phyloP scores from a whole-genome alignment of 73 alveolate species.

The Loxodes magnus region DNA sequence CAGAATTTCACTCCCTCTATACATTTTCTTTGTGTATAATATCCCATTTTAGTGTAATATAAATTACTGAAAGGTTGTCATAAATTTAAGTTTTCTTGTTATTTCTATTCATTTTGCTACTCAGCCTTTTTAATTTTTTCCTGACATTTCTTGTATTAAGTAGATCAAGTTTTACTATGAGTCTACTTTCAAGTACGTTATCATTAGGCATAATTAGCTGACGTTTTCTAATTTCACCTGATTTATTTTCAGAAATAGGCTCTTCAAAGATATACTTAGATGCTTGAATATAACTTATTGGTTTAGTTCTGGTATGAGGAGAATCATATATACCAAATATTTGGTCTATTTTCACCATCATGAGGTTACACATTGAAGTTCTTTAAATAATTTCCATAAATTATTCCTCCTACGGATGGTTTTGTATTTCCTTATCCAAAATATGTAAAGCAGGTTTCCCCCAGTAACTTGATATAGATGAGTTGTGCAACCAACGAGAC shows the following conservation, averaged over 20 bases:
- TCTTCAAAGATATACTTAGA: too few species aligned
- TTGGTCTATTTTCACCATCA: conserved; percentile 77
- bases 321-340: conserved; percentile 68
- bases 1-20: too few species aligned
- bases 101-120: too few species aligned
- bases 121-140: too few species aligned
- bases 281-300: conserved; percentile 32
- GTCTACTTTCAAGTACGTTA: conserved; percentile 15
- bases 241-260: conserved; percentile 47
- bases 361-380: conserved; percentile 90
- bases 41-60: too few species aligned
- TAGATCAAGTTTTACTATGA: conserved; percentile 6
- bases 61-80: too few species aligned
- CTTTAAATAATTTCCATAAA: conserved; percentile 89
- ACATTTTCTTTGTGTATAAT: too few species aligned
- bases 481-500: conserved; percentile 92
- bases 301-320: conserved; percentile 65
- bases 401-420: conserved; percentile 88
- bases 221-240: conserved; percentile 20
- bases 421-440: conserved; percentile 88
- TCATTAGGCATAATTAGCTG: conserved; percentile 21
- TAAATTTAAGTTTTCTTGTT: too few species aligned
- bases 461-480: conserved; percentile 86
- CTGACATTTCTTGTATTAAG: too few species aligned
- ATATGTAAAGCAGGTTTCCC: conserved; percentile 95